Conservation (phyloP, 2,329 filamentous ascomycete genomes). For the Fusarium keratoplasticum region DNA sequence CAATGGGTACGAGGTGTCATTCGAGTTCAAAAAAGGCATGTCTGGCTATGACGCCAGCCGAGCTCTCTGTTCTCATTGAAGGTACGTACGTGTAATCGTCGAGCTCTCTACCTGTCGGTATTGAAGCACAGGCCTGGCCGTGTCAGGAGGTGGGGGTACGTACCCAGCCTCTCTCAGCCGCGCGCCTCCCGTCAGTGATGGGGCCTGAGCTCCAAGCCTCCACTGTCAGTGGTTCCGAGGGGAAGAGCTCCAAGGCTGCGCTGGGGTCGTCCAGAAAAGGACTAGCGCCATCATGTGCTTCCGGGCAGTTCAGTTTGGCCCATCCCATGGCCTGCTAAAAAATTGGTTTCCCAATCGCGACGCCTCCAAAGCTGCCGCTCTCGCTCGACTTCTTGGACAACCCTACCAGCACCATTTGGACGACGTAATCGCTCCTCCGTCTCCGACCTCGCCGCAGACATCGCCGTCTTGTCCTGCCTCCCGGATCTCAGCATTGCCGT, state of each 20-base stretch:
- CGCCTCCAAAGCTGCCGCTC: conserved; percentile 39
- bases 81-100: conserved; percentile 30
- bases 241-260: conserved; percentile 23
- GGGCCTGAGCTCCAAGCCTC: not conserved
- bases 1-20: conserved; percentile 15
- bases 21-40: conserved; percentile 4
- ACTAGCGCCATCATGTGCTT: conserved; percentile 43
- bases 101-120: conserved; percentile 7
- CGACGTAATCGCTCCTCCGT: conserved; percentile 34
- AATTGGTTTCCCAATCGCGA: conserved; percentile 45
- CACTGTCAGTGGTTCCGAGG: not conserved
- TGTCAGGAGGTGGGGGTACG: conserved; percentile 39
- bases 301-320: conserved; percentile 13
- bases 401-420: conserved; percentile 30
- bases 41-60: conserved; percentile 33
- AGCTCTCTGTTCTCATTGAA: conserved; percentile 26
- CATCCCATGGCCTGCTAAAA: conserved; percentile 37
- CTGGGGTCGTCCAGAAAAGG: conserved; percentile 28
- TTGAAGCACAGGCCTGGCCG: not conserved
- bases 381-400: conserved; percentile 30
- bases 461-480: conserved; percentile 11
- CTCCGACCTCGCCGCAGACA: conserved; percentile 8
- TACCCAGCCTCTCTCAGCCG: conserved; percentile 33
- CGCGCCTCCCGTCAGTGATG: not conserved
- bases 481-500: conserved; percentile 15